phyloP scores from a whole-genome alignment of 495 filamentous ascomycete genomes.

The Cercophora newfieldiana region DNA sequence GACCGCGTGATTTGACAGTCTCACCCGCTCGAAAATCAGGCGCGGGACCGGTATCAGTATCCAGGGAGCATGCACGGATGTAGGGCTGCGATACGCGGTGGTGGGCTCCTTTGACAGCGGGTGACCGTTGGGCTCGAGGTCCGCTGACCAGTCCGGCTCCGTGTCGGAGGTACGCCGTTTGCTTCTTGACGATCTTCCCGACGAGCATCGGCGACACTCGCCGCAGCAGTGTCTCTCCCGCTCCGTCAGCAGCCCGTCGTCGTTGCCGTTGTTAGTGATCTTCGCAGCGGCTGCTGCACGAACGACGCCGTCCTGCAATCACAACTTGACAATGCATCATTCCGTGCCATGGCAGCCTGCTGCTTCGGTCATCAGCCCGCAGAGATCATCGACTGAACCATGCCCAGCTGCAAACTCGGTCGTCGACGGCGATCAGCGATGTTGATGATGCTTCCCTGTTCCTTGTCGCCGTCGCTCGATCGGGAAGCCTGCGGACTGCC shows the following conservation, averaged over 20 bases:
- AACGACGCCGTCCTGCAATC: neutral
- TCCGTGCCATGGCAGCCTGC: neutral
- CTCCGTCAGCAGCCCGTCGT: neutral
- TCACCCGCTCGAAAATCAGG: neutral
- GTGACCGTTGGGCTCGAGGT: neutral
- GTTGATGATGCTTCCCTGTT: neutral
- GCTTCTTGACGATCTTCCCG: neutral
- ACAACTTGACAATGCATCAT: neutral
- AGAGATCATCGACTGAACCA: neutral
- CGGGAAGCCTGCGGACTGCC: constrained; percentile 6
- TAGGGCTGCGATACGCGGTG: neutral
- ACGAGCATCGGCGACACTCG: neutral
- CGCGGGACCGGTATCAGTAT: neutral
- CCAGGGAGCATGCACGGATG: too few species aligned
- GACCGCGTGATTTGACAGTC: neutral
- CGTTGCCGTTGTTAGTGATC: too few species aligned
- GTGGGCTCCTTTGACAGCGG: neutral
- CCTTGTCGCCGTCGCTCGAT: constrained; percentile 4
- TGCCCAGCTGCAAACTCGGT: constrained; percentile 6
- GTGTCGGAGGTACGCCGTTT: neutral
- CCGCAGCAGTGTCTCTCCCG: neutral
- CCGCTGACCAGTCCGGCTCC: neutral
- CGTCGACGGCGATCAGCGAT: constrained; percentile 8
- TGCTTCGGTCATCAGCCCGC: neutral
- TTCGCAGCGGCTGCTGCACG: too few species aligned